Percentiles rank a stretch among this genome's conserved stretches.
Conservation (phyloP, 768 basidiomycete species). For the Kwoniella dendrophila region DNA sequence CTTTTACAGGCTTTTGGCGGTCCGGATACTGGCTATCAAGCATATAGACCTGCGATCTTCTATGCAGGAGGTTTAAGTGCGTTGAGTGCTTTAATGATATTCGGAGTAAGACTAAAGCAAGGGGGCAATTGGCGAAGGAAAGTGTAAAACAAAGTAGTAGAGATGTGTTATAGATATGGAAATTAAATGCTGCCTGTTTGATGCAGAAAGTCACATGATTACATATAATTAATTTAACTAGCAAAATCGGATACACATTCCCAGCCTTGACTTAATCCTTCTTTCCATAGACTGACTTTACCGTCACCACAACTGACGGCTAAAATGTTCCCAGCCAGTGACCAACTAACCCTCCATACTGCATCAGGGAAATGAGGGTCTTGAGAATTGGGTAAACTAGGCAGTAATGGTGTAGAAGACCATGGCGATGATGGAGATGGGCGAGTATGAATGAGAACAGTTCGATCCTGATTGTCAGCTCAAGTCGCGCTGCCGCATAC, state of each 20-base stretch:
- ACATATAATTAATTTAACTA: slow-evolving; percentile 60
- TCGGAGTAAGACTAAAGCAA: slow-evolving; percentile 8
- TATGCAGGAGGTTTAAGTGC: slow-evolving; percentile 36
- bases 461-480: slow-evolving; percentile 46
- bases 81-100: slow-evolving; percentile 26
- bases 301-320: slow-evolving; percentile 98
- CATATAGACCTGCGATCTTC: slow-evolving; percentile 43
- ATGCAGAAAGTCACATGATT: not conserved
- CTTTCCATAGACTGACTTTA: slow-evolving; percentile 98
- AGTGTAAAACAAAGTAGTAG: not conserved
- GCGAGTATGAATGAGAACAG: slow-evolving; percentile 55
- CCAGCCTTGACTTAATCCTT: slow-evolving; percentile 91
- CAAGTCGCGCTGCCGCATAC: slow-evolving; percentile 25
- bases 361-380: slow-evolving; percentile 91
- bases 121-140: slow-evolving; percentile 10
- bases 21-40: slow-evolving; percentile 22
- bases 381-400: slow-evolving; percentile 58
- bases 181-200: not conserved
- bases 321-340: slow-evolving; percentile 89
- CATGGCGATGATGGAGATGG: slow-evolving; percentile 49
- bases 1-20: slow-evolving; percentile 46
- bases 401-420: slow-evolving; percentile 52
- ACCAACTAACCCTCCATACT: slow-evolving; percentile 99
- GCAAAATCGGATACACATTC: slow-evolving; percentile 96
- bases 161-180: no score